phyloP scores from a whole-genome alignment of 345 rosid species.

The Laguncularia racemosa region DNA sequence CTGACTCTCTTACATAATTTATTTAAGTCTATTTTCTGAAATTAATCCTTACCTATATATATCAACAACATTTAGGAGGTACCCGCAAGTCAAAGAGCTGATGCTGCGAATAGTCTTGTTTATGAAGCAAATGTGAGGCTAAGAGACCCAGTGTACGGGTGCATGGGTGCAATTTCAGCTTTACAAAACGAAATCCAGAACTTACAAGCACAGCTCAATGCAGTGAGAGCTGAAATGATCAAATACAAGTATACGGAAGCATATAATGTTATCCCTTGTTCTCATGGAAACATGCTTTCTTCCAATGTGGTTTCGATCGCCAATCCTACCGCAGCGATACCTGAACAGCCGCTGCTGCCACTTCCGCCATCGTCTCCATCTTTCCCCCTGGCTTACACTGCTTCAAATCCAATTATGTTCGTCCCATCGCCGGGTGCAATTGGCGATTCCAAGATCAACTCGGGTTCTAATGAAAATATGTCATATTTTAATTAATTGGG shows the following conservation, averaged over 20 bases:
- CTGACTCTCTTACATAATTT: background rate
- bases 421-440: conserved; percentile 9
- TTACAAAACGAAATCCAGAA: conserved; percentile 70
- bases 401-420: conserved; percentile 45
- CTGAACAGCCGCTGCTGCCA: conserved; percentile 12
- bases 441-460: conserved; percentile 7
- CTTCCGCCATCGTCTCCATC: conserved; percentile 28
- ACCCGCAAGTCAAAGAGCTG: conserved; percentile 63
- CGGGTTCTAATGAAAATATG: conserved; percentile 45
- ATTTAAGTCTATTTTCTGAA: no score
- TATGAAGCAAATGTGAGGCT: conserved; percentile 85
- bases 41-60: background rate
- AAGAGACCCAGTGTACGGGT: conserved; percentile 86
- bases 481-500: conserved; percentile 43
- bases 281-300: conserved; percentile 34
- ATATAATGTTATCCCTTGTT: conserved; percentile 23
- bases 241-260: conserved; percentile 65
- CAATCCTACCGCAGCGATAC: conserved; percentile 14
- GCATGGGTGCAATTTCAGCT: conserved; percentile 84
- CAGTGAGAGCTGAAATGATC: conserved; percentile 54
- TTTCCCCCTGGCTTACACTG: conserved; percentile 20
- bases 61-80: conserved; percentile 42
- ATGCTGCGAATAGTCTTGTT: conserved; percentile 75
- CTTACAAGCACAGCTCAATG: conserved; percentile 57
- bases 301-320: conserved; percentile 32